phyloP scores from a whole-genome alignment of 306 rosid species.

The Carpinus fangiana region DNA sequence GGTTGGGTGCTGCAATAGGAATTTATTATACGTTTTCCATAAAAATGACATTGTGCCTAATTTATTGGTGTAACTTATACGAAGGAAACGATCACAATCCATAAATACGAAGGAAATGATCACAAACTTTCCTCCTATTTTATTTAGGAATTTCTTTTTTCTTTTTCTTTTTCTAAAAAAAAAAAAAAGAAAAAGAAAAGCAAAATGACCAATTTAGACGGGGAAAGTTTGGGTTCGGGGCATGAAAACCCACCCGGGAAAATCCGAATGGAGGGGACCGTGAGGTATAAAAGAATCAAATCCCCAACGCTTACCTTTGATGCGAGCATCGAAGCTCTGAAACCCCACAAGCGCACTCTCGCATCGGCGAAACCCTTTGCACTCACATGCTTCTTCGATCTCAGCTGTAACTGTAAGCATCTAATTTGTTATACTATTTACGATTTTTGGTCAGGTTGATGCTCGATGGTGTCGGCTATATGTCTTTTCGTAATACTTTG shows the following conservation, averaged over 20 bases:
- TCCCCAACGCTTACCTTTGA: background rate
- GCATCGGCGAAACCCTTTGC: background rate
- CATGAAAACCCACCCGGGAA: background rate
- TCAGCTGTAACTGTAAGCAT: background rate
- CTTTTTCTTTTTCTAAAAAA: no score
- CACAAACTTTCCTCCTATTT: no score
- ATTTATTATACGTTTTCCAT: no score
- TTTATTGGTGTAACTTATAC: no score
- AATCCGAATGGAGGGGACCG: background rate
- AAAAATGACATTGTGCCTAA: no score
- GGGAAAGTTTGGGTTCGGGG: no score
- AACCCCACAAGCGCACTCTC: background rate
- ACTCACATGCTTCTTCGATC: background rate
- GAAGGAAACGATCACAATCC: no score
- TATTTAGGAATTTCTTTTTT: no score
- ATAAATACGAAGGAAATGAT: no score
- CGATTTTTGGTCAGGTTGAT: background rate
- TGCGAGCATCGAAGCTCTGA: constrained; percentile 1
- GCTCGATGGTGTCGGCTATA: background rate
- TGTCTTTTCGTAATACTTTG: background rate
- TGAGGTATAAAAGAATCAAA: background rate
- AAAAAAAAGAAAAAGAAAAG: no score
- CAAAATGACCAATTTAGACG: no score
- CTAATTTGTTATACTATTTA: background rate
- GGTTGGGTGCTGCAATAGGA: no score